Percentiles rank a stretch among this genome's conserved stretches.
Evolutionary conservation across 1,284 basidiomycete genomes (phyloP).

Genomic region (Kwoniella shivajii): DNA sequence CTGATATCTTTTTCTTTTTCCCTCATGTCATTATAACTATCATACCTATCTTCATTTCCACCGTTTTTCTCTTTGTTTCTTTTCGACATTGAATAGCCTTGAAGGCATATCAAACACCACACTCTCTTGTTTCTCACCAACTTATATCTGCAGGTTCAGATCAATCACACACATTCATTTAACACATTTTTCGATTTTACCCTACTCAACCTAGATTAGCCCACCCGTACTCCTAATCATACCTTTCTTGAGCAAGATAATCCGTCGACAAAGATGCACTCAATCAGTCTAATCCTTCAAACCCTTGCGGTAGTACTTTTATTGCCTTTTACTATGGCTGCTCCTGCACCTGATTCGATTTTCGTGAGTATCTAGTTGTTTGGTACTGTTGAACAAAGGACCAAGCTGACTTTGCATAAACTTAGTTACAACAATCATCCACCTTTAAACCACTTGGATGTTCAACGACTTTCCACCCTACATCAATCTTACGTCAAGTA

Average conservation of each 20-base stretch:
- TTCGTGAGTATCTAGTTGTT: conserved; percentile 10
- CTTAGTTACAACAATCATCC: conserved; percentile 8
- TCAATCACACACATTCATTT: not conserved
- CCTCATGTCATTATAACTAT: not conserved
- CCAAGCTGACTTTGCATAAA: not conserved
- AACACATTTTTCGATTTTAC: not conserved
- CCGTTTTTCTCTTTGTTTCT: not conserved
- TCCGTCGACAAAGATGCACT: conserved; percentile 4
- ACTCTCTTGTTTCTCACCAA: not conserved
- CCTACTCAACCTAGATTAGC: too few species aligned
- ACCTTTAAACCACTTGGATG: conserved; percentile 15
- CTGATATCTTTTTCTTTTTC: not conserved
- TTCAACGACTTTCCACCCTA: conserved; percentile 11
- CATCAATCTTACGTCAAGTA: conserved; percentile 17
- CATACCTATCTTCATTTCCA: not conserved
- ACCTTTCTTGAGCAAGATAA: too few species aligned
- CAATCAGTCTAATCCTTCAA: not conserved
- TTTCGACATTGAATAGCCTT: not conserved
- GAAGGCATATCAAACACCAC: not conserved
- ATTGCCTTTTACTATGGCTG: conserved; percentile 1
- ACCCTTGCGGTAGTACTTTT: conserved; percentile 5
- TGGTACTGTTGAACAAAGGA: not conserved
- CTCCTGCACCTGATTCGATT: conserved; percentile 16
- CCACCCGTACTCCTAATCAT: too few species aligned
- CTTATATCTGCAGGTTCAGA: conserved; percentile 1